phyloP scores from a whole-genome alignment of 2,329 filamentous ascomycete species.

The Cercospora sp. region DNA sequence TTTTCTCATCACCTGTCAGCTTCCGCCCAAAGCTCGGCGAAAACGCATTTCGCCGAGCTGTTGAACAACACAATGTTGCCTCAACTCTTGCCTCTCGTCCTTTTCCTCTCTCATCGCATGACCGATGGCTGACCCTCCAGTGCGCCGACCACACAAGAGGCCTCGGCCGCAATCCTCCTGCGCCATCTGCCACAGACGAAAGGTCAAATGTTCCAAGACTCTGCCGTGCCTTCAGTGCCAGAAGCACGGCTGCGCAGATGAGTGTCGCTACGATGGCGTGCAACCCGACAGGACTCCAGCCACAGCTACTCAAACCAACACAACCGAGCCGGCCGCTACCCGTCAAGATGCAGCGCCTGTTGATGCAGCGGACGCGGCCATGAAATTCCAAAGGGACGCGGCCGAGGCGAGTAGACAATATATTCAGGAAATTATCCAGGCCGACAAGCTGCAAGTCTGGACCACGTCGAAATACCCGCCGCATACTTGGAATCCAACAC shows the following conservation, averaged over 20 bases:
- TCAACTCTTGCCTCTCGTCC: neutral
- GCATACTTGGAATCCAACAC: constrained; percentile 2
- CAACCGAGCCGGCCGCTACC: neutral
- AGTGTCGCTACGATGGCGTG: constrained; percentile 21
- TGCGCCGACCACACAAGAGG: constrained; percentile 20
- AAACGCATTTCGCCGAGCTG: neutral
- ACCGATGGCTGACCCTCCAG: constrained; percentile 9
- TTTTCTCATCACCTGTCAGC: neutral
- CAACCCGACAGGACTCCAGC: neutral
- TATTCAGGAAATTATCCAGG: neutral
- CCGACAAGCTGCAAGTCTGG: neutral
- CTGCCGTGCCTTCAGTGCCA: constrained; percentile 21
- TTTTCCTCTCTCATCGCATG: neutral
- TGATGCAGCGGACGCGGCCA: neutral
- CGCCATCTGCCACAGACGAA: constrained; percentile 19
- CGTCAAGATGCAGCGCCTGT: neutral
- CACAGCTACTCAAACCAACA: neutral
- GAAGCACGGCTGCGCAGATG: constrained; percentile 16
- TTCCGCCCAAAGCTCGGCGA: constrained; percentile 2
- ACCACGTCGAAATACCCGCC: constrained; percentile 5
- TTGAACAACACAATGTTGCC: neutral
- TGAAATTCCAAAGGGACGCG: neutral
- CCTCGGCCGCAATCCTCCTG: constrained; percentile 20
- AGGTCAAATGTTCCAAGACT: constrained; percentile 21
- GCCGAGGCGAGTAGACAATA: neutral